Evolutionary conservation across 1,284 basidiomycete species (phyloP), one percentile per base, ranked within the genome.

Genomic region (Wolfiporia cocos): DNA sequence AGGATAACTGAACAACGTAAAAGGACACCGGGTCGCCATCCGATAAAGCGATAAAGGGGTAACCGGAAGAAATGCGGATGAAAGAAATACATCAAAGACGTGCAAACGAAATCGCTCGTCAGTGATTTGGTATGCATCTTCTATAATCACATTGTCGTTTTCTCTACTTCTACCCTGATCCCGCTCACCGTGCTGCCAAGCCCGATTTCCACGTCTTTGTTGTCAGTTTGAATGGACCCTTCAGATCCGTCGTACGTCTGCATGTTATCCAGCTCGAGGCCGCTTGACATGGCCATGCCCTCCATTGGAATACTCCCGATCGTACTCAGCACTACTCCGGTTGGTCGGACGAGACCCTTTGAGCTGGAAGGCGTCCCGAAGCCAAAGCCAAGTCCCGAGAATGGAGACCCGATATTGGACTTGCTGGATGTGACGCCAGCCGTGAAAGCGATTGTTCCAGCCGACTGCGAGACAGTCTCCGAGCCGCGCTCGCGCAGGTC

Each of bases 401-500:
- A 60, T 2, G 57, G 61, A 3, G 59, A 61, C 11, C 55, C 57
- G 1, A 57, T 57, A 28, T 37, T 46, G 29, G 59, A 62, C 49
- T 61, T 61, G 19, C 50, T 50, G 2, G 59, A 61, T 1, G 57
- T 51, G 9, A 52, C 49, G 18, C 58, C 59, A 17, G 58, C 56
- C 12, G 57, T 62, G 45, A 62, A 66, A 1, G 56, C 61, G 46
- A 59, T 63, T 3, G 59, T 58, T n/a, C 61, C 60, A 4, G 64
- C 60, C 6, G 82, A 86, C 53, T 84, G 78, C 3, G 74, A 71
- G 14, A 78, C 78, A 3, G 83, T 83, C 54, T 85, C 81, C 0
- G 82, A 83, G 29, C 84, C 81, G 46, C 85, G 78, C 55, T 86
- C 77, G 21, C 81, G 81, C 43, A 87, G 72, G 55, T 87, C 84